Evolutionary conservation across 495 filamentous ascomycete genomes (phyloP), one percentile per base, ranked within the genome.

Genomic region (Talaromyces thailandensis): DNA sequence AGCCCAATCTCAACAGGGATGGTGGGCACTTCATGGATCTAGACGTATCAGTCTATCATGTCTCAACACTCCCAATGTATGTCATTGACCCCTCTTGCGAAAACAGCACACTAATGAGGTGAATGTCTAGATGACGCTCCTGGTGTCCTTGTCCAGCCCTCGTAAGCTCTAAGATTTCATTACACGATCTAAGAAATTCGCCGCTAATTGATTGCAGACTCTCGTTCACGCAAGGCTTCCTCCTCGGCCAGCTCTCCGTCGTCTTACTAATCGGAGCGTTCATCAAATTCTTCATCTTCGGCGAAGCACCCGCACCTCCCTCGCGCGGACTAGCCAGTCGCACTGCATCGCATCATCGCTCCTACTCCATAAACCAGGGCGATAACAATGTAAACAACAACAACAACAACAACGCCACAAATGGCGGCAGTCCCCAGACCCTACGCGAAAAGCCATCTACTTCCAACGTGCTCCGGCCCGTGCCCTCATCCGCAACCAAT

Each of bases 231-330:
- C 90, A 96, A 75, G 94, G 94, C 26, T 89, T 98, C 66, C 84
- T 98, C 63, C 81, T 97, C 56, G 94, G 94, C 53, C 94, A 98
- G 73, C 81, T 98, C 62, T 94, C 91, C 31, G 87, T 98, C 29
- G 88, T 96, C 4, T 78, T 98, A 28, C 76, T 98, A 61, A 85
- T 98, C 63, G 91, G 91, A 56, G 88, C 87, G 65, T 98, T 98
- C 79, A 98, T 98, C 75, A 96, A 96, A 75, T 98, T 96, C 84
- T 98, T 98, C 85, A 96, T 98, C 73, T 98, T 98, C 68, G 94
- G 94, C 68, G 93, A 98, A 69, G 83, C 90, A 28, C 91, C 93
- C 0, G 88, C 88, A 1, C 83, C 91, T 45, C 92, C 94, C 51
- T 86, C 88, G 31, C 86, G 88, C 56, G 88, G 89, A 25, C 82